A percentile compares a stretch with the other conserved stretches of the same genome.
Evolutionary conservation across 2,329 filamentous ascomycete species (phyloP).

Genomic region (Ophiosphaerella korrae): DNA sequence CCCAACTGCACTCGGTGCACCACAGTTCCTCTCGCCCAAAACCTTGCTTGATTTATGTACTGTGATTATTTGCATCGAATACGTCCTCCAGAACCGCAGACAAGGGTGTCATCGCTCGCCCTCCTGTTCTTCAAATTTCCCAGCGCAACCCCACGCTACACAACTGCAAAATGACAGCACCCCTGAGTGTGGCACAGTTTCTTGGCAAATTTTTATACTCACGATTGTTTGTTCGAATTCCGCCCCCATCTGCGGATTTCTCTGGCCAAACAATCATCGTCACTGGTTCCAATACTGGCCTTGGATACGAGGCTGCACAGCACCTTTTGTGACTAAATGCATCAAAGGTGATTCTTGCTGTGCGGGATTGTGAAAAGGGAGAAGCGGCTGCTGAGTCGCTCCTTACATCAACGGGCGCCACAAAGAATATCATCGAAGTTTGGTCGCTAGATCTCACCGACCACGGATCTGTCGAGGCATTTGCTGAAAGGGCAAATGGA

Average conservation of each 20-base stretch:
- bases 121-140: too few relatives aligned
- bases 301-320: conserved; percentile 53
- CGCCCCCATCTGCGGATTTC: conserved; percentile 31
- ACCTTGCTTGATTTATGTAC: too few relatives aligned
- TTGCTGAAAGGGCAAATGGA: conserved; percentile 28
- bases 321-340: conserved; percentile 50
- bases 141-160: too few relatives aligned
- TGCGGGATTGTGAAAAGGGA: conserved; percentile 50
- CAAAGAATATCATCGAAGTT: conserved; percentile 47
- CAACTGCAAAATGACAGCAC: too few relatives aligned
- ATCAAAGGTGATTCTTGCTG: conserved; percentile 52
- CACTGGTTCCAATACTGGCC: conserved; percentile 54
- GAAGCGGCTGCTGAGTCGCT: conserved; percentile 50
- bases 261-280: conserved; percentile 50
- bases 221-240: conserved; percentile 46
- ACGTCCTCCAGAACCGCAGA: too few relatives aligned
- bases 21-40: too few relatives aligned
- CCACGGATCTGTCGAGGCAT: conserved; percentile 45
- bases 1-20: too few relatives aligned
- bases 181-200: too few relatives aligned
- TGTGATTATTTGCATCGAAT: too few relatives aligned
- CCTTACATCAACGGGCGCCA: conserved; percentile 31
- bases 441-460: conserved; percentile 52
- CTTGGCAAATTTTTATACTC: conserved; percentile 14
- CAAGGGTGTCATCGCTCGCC: too few relatives aligned